Evolutionary conservation across 371 early-diverging fungal genomes (phyloP), one percentile per base, ranked within the genome.

Genomic region (Actinomortierella wolfii): DNA sequence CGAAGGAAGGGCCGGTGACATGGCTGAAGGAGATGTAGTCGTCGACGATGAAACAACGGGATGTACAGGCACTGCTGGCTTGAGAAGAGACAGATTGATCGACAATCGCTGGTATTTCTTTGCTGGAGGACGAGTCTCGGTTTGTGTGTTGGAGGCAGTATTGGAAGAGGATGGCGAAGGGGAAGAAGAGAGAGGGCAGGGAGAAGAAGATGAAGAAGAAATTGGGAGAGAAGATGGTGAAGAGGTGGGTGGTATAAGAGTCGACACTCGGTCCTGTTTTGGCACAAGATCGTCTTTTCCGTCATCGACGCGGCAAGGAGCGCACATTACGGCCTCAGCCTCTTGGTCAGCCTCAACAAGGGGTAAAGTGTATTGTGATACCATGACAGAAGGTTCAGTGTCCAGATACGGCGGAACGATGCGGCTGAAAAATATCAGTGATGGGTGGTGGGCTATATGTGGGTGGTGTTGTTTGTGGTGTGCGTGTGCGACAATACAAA

Each of bases 111-210:
- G 24, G 34, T 39, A 17, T 48, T 47, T 56, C 3, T 11, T 18
- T 6, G 59, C 46, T 3, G 56, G 55, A 23, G 66, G 73, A 11
- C 66, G 65, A 0, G 73, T 61, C 20, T 54, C 56, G 29, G 66
- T 56, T 1, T 66, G 65, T 1, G 34, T 11, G 34, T 11, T 34
- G 34, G 7, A 34, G 11, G 34, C 6, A 34, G 70, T 64, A 4
- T 51, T 21, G 18, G 56, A 46, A 14, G 48, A 56, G 21, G 54
- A 54, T 23, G 54, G 15, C 11, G 42, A 43, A 42, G 54, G 18
- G 29, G 17, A 26, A 5, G 25, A 61, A 6, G 68, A 62, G 3
- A 60, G 64, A 14, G 51, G 56, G 6, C 59, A 46, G 23, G 65
- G 57, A 0, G 65, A 65, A 9, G 65, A 56, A 4, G 74, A 56